phyloP scores from a whole-genome alignment of 129 eudicot genomes.

The Chrysanthemum makinoi region DNA sequence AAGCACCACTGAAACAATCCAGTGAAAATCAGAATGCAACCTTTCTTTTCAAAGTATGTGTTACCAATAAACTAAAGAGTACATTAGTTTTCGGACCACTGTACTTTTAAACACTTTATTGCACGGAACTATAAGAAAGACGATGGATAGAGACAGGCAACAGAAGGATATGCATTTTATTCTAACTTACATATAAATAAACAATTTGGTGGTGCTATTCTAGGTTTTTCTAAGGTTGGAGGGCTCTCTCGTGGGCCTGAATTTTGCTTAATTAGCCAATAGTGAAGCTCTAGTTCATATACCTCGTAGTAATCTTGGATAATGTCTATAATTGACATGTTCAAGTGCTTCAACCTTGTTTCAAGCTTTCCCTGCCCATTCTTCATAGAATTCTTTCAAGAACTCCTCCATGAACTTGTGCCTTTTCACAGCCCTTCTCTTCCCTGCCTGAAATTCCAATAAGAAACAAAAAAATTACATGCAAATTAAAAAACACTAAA shows the following conservation, averaged over 20 bases:
- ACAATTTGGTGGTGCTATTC: slow-evolving; percentile 29
- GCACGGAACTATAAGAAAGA: slow-evolving; percentile 2
- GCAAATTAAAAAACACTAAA: no score
- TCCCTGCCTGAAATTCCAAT: slow-evolving; percentile 62
- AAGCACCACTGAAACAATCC: no score
- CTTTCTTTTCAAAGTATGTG: no score
- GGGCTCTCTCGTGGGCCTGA: no score
- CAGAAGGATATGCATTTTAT: slow-evolving; percentile 25
- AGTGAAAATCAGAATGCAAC: no score
- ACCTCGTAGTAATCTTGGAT: no score
- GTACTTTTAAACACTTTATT: no score
- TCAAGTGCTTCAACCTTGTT: background rate
- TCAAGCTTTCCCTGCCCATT: slow-evolving; percentile 89
- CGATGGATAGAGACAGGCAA: slow-evolving; percentile 13
- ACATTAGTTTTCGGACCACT: no score
- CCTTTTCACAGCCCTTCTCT: slow-evolving; percentile 71
- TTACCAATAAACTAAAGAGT: no score
- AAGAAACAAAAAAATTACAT: background rate
- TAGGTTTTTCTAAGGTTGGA: background rate
- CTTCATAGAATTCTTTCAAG: slow-evolving; percentile 70
- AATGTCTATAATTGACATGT: no score
- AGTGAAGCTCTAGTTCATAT: no score
- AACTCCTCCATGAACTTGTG: slow-evolving; percentile 95
- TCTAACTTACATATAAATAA: slow-evolving; percentile 38
- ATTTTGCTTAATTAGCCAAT: no score